Base-by-base conservation (phyloP, 345 rosid species). In the Lagerstroemia speciosa region DNA sequence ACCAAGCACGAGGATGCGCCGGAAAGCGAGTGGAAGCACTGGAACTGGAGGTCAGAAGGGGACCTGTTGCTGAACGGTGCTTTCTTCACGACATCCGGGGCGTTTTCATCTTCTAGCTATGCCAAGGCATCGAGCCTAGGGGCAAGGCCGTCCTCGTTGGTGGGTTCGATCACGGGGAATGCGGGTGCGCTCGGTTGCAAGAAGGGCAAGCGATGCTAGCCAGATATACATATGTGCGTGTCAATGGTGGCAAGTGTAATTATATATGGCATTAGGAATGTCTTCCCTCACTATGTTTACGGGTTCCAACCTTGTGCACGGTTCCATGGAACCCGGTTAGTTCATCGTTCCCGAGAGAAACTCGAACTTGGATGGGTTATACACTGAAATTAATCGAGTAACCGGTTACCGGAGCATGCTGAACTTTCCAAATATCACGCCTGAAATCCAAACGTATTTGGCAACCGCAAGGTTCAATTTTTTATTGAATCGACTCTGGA, bases 31-130 rank as follows among this genome's bases (percentile, higher is more conserved):
- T 76, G 79, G 79, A 66, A 69, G 40, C 31, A 36, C 32, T 76
- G 79, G 79, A 76, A 76, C 46, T 76, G 79, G 79, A 45, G 76
- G 61, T 72, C 79, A 1, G 73, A 76, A 37, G 76, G 79, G 9
- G 79, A 76, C 40, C 48, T 72, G 55, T 22, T 76, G 76, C 5
- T 68, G 55, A 76, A 76, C 64, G 79, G 79, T 4, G 79, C 79
- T 19, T 76, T 76, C 62, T 76, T 76, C 67, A 76, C 73, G 16
- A 24, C 73, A 17, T 76, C 79, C 6, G 79, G 79, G 2, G 73
- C 70, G 4, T 73, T 71, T 26, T 64, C 76, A 3, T 72, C 79
- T 2, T 65, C 76, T 0, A 72, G 76, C 63, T 76, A 76, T 16
- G 79, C 76, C 10, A 76, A 41, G 57, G 79, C 79, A 17, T 76